phyloP scores from a whole-genome alignment of 768 basidiomycete species.

The Gyrodon lividus region DNA sequence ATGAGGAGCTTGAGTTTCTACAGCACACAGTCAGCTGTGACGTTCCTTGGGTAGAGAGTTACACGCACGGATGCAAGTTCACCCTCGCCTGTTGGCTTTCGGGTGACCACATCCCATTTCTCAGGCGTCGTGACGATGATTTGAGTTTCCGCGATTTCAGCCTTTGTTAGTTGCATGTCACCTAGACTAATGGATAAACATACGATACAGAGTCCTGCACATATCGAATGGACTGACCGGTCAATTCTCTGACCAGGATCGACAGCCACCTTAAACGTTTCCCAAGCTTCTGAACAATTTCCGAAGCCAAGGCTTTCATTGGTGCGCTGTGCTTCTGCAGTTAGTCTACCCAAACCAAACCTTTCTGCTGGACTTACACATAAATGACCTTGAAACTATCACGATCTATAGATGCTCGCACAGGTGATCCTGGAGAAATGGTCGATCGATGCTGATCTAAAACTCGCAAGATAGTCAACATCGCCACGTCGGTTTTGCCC shows the following conservation, averaged over 20 bases:
- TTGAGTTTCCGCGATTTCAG: constrained; percentile 92
- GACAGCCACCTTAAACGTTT: constrained; percentile 87
- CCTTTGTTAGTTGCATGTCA: constrained; percentile 96
- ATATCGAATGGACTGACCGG: constrained; percentile 49
- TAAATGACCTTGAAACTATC: constrained; percentile 95
- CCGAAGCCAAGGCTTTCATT: constrained; percentile 96
- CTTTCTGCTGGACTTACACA: constrained; percentile 53
- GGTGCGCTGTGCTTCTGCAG: constrained; percentile 62
- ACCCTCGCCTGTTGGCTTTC: constrained; percentile 95
- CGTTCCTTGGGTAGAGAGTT: background rate
- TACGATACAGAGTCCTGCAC: background rate
- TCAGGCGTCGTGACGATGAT: constrained; percentile 99
- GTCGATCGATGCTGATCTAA: constrained; percentile 64
- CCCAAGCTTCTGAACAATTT: constrained; percentile 91
- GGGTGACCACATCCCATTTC: constrained; percentile 99
- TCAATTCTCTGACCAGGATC: constrained; percentile 86
- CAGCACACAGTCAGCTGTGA: background rate
- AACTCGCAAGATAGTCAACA: constrained; percentile 89
- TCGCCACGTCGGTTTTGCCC: constrained; percentile 99
- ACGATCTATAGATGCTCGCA: constrained; percentile 55
- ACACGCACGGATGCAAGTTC: constrained; percentile 84
- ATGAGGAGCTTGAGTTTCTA: constrained; percentile 92
- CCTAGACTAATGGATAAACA: constrained; percentile 33
- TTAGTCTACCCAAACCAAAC: background rate
- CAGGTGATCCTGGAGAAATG: constrained; percentile 24